Evolutionary conservation across 83 land plant species (phyloP), one percentile per base, ranked within the genome.

Genomic region (Thuja plicata): DNA sequence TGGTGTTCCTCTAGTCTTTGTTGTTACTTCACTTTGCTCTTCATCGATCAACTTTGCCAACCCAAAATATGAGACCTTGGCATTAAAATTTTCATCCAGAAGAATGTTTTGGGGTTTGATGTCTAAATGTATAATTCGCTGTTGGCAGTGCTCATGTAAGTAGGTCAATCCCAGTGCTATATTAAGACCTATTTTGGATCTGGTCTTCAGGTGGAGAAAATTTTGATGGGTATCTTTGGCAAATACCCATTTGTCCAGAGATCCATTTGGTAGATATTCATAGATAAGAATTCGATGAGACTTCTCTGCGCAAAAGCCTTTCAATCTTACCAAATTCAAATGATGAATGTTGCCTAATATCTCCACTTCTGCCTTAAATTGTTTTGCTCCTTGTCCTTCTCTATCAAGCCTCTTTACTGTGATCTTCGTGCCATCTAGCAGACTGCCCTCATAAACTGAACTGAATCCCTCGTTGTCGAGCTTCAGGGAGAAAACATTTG

Each of bases 381-480:
- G 46, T 81, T 41, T 81, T 10, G 45, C 24, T 21, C 84, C 84
- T 43, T 81, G 84, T 40, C 84, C 84, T 40, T n/a, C 27, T 40
- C 84, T 81, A 30, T 81, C 84, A 40, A 81, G 46, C n/a, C 46
- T 1, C 50, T 81, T 81, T 13, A 81, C 48, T 40, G 27, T 48
- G 1, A 79, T 35, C 45, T 79, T 41, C 17, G n/a, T 19, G 9
- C 83, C 83, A 6, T 79, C 83, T 17, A n/a, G 1, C 1, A 79
- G 83, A 38, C 24, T 0, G 11, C 84, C 84, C 2, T 81, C 89
- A 76, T 93, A 96, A 19, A 96, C 96, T 2, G 95, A 96, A 24
- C 96, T 95, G 57, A 95, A 94, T 21, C 95, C 98, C 52, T 95
- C 98, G 21, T 88, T 89, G 17, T 96, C 96, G 19, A 95, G 93